Conservation (phyloP, 2,329 filamentous ascomycete species). For the Paraphaeosphaeria sporulosa region DNA sequence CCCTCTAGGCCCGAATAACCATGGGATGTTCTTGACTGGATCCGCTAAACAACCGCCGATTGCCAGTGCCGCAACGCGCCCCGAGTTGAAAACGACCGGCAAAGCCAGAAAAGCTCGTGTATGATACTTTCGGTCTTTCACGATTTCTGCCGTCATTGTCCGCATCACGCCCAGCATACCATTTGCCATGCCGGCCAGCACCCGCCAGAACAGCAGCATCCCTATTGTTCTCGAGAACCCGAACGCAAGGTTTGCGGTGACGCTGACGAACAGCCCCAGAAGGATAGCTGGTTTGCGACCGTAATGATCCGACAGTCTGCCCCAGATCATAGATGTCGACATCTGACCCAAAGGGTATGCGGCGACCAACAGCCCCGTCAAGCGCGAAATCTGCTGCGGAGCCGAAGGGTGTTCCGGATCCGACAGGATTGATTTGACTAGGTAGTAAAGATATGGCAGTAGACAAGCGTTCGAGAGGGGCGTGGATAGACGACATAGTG, state of each 20-base stretch:
- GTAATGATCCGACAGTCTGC: conserved; percentile 68
- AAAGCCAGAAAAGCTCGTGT: conserved; percentile 63
- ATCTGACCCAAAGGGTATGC: conserved; percentile 84
- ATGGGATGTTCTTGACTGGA: conserved; percentile 66
- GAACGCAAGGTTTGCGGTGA: conserved; percentile 69
- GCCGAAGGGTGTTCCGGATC: conserved; percentile 58
- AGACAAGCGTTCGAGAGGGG: conserved; percentile 74
- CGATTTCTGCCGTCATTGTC: conserved; percentile 75
- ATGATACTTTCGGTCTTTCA: conserved; percentile 68
- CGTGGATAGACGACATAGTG: conserved; percentile 78
- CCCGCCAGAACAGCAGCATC: conserved; percentile 69
- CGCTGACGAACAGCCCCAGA: conserved; percentile 74
- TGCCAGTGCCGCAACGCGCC: conserved; percentile 51
- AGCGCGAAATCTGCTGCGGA: conserved; percentile 70
- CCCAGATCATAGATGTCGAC: conserved; percentile 81
- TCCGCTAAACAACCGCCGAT: conserved; percentile 71
- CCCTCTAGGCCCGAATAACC: conserved; percentile 70
- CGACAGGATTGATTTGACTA: conserved; percentile 73
- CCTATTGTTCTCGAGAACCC: conserved; percentile 70
- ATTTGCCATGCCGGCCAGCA: conserved; percentile 71
- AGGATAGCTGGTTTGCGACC: conserved; percentile 80
- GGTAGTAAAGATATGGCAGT: conserved; percentile 80
- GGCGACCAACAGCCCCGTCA: conserved; percentile 78
- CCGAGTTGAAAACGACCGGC: conserved; percentile 71
- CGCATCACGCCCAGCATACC: conserved; percentile 77